Evolutionary conservation across 1,284 basidiomycete species (phyloP).

Genomic region (Ustilago esculenta): DNA sequence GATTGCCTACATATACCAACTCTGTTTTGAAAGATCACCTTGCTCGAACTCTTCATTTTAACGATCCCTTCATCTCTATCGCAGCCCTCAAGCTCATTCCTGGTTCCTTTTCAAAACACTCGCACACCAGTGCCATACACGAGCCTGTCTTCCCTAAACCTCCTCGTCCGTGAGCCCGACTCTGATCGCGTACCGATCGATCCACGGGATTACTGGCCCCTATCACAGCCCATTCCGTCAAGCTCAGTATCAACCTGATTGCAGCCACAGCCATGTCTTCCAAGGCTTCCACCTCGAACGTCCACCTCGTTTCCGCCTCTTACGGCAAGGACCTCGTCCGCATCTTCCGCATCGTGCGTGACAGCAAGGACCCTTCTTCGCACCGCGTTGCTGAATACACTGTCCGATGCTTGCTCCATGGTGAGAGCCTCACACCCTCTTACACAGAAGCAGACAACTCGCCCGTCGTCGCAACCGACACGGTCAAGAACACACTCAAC

Average conservation of each 20-base stretch:
- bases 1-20: constrained; percentile 13
- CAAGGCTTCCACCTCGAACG: constrained; percentile 48
- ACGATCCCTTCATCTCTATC: too few relatives aligned
- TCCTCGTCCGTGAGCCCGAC: too few relatives aligned
- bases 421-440: constrained; percentile 43
- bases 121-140: not conserved
- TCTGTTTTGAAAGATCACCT: too few relatives aligned
- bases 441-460: constrained; percentile 56
- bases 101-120: not conserved
- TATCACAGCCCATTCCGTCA: not conserved
- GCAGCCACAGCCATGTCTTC: constrained; percentile 15
- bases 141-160: not conserved
- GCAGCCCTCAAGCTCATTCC: not conserved
- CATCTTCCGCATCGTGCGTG: constrained; percentile 57
- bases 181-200: too few relatives aligned
- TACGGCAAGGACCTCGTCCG: constrained; percentile 63
- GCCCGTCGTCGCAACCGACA: constrained; percentile 61
- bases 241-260: not conserved
- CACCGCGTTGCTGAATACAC: constrained; percentile 60
- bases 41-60: too few relatives aligned
- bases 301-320: constrained; percentile 45
- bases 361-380: constrained; percentile 37
- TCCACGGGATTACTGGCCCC: too few relatives aligned
- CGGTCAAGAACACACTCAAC: constrained; percentile 92
- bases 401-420: constrained; percentile 54